Evolutionary conservation across 2,329 filamentous ascomycete species (phyloP).

Genomic region (Zymoseptoria tritici): DNA sequence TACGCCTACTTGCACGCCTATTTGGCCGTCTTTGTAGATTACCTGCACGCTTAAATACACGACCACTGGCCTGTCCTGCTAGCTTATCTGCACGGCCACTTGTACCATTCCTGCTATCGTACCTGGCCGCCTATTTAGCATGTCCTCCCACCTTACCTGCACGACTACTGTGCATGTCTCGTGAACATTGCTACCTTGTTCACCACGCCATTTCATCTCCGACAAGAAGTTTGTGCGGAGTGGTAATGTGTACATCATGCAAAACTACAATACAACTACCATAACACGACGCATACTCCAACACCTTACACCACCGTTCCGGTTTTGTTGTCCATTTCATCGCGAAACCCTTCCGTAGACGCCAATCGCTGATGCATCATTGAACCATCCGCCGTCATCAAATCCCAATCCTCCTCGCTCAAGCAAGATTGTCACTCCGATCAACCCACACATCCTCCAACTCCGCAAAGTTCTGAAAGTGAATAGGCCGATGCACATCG

Average conservation of each 20-base stretch:
- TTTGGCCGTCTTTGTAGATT: background rate
- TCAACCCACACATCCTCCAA: slow-evolving; percentile 96
- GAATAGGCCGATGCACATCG: slow-evolving; percentile 81
- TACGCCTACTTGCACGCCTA: background rate
- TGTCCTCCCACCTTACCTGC: too few species aligned
- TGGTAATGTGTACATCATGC: background rate
- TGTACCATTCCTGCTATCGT: too few species aligned
- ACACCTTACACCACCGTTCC: background rate
- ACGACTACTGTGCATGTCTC: too few species aligned
- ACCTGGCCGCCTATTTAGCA: too few species aligned
- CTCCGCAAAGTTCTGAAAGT: slow-evolving; percentile 97
- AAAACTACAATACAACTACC: background rate
- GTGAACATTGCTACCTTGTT: too few species aligned
- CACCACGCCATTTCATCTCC: too few species aligned
- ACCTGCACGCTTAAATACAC: background rate
- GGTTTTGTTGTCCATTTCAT: background rate
- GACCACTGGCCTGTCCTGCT: background rate
- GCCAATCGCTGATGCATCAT: background rate
- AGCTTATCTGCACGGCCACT: background rate
- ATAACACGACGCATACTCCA: background rate
- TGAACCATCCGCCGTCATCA: background rate
- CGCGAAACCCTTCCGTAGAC: background rate
- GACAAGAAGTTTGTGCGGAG: too few species aligned
- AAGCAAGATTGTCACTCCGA: slow-evolving; percentile 86
- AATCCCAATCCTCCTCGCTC: slow-evolving; percentile 1